Evolutionary conservation across 2,329 filamentous ascomycete species (phyloP), one percentile per base, ranked within the genome.

Genomic region (Pyrenophora graminea): DNA sequence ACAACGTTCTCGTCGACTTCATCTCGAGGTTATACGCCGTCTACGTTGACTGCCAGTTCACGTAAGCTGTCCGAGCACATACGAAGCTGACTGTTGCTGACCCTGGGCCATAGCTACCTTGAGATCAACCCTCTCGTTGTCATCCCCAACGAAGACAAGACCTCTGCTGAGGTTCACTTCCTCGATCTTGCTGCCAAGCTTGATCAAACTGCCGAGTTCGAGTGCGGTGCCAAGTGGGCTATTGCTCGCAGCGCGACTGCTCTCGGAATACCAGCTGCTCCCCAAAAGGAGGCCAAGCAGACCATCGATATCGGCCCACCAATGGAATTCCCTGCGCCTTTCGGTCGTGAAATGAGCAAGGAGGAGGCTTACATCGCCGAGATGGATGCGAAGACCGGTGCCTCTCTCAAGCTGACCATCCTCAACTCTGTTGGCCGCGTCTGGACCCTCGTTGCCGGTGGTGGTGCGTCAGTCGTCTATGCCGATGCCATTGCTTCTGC

Each of bases 31-130:
- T 99, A 64, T 99, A 99, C 76, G 94, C 93, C 68, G 94, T 99
- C 80, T 99, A 97, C 73, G 94, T 97, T 62, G 94, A 99, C 83
- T 96, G 90, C 86, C 94, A 99, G 80, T 99, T 99, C 85, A 97
- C 94, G 74, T 77, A 61, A 62, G 74, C 65, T 39, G 15, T 27
- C 15, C 6, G 21, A 19, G 23, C 17, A 6, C 15, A n/a, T 31
- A 19, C 18, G 39, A 49, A 19, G 7, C 23, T 45, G 17, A 15
- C 9, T 38, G 38, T 50, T 31, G 33, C 66, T 70, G 38, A 68
- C 33, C 23, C 32, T 13, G 25, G 30, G 18, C 15, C 23, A 17
- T 30, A 77, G 75, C 72, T 99, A 99, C 82, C 91, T 99, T 68
- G 94, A 99, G 80, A 99, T 99, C 84, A 99, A 99, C 86, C 94